These are phyloP conservation scores for Trypanosoma congolense DNA, from an alignment of 208 protist genomes.

Conservation along the genomic window DNA sequence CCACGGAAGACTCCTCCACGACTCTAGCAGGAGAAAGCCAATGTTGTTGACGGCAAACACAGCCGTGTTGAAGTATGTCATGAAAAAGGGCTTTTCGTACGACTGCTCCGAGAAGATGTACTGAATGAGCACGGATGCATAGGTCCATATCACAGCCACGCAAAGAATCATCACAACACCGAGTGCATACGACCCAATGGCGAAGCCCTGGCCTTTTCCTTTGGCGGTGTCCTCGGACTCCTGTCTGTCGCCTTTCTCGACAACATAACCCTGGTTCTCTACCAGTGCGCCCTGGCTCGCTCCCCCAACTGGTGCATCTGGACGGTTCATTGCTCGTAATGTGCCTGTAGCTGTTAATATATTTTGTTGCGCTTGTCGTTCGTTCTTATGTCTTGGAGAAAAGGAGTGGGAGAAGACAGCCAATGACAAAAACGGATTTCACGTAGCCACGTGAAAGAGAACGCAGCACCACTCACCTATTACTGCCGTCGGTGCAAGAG, in stretches of 20 bases:
- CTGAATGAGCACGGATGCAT: slow-evolving; percentile 85
- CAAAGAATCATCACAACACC: slow-evolving; percentile 79
- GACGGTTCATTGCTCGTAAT: no score
- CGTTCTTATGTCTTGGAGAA: no score
- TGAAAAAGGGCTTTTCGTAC: slow-evolving; percentile 85
- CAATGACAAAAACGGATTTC: no score
- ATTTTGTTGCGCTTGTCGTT: no score
- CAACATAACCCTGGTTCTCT: slow-evolving; percentile 1
- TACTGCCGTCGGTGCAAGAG: no score
- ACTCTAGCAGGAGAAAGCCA: slow-evolving; percentile 52
- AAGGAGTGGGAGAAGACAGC: no score
- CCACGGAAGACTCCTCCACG: slow-evolving; percentile 57
- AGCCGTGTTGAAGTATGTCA: slow-evolving; percentile 91
- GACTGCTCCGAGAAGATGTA: slow-evolving; percentile 80
- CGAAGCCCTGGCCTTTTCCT: neutral
- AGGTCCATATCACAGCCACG: slow-evolving; percentile 89
- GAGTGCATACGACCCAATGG: slow-evolving; percentile 61
- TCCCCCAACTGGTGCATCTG: no score
- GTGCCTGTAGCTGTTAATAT: no score
- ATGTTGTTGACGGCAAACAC: slow-evolving; percentile 83
- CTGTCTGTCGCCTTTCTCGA: neutral
- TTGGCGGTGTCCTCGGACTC: neutral
- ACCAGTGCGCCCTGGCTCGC: no score
- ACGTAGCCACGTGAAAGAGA: no score
- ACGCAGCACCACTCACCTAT: no score